These are phyloP conservation scores for Straminergon stramineum DNA, from an alignment of 225 moss, liverwort and hornwort species.

Conservation along the genomic window DNA sequence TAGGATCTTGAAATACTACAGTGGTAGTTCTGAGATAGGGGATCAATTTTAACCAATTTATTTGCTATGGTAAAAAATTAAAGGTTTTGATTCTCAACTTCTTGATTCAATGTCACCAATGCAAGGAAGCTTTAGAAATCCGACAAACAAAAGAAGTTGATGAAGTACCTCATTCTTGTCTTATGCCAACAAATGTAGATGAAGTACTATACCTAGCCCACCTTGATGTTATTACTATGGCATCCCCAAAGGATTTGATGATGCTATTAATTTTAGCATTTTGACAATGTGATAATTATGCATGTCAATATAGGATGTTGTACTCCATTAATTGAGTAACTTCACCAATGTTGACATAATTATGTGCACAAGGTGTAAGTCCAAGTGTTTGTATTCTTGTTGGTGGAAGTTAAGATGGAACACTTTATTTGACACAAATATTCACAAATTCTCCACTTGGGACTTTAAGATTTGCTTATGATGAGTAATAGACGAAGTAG, in stretches of 20 bases:
- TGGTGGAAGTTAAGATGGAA: not conserved
- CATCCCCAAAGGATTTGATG: accelerated
- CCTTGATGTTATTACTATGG: accelerated
- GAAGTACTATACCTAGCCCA: not conserved
- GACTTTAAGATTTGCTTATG: accelerated
- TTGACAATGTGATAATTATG: not conserved
- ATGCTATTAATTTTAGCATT: not conserved
- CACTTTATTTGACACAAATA: accelerated
- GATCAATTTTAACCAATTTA: too few relatives aligned
- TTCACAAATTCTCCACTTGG: not conserved
- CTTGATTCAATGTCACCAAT: not conserved
- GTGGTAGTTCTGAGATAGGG: not conserved
- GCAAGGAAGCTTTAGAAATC: accelerated
- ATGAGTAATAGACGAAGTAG: accelerated
- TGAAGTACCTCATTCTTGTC: not conserved
- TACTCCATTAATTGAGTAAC: accelerated
- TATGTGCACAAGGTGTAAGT: not conserved
- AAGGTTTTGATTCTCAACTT: not conserved
- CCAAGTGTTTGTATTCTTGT: not conserved
- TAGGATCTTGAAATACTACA: not conserved
- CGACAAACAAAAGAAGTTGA: accelerated
- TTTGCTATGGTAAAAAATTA: not conserved
- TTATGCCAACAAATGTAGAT: not conserved
- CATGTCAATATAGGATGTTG: accelerated
- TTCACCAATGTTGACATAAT: not conserved